Conservation (phyloP, 345 rosid species). For the Hirschfeldia incana region DNA sequence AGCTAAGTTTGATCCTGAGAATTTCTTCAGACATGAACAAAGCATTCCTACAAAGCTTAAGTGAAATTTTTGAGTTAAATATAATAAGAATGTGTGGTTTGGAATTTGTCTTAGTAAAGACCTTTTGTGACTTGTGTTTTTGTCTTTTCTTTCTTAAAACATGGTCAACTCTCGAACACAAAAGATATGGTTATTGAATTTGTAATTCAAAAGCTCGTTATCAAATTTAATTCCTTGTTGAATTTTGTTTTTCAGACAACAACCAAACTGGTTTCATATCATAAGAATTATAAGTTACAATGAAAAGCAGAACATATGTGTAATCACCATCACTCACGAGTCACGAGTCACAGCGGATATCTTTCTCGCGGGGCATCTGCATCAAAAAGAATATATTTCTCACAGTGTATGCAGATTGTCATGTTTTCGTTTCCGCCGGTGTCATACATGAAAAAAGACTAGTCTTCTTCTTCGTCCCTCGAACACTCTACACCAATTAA, state of each 20-base stretch:
- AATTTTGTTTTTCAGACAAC: background rate
- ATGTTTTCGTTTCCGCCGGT: too few relatives aligned
- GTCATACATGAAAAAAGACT: too few relatives aligned
- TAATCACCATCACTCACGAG: too few relatives aligned
- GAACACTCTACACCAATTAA: too few relatives aligned
- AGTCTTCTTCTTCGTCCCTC: too few relatives aligned
- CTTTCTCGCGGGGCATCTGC: too few relatives aligned
- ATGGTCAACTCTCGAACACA: background rate
- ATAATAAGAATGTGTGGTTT: conserved; percentile 31
- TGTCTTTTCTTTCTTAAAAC: conserved; percentile 6
- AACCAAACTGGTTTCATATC: background rate
- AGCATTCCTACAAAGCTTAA: conserved; percentile 52
- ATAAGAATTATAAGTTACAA: background rate
- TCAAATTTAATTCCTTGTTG: background rate
- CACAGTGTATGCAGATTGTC: too few relatives aligned
- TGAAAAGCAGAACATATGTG: background rate
- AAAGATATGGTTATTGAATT: background rate
- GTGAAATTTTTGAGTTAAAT: conserved; percentile 8
- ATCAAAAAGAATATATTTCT: too few relatives aligned
- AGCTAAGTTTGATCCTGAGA: conserved; percentile 53
- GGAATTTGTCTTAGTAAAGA: conserved; percentile 22
- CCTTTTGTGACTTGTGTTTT: conserved; percentile 13
- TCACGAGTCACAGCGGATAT: too few relatives aligned
- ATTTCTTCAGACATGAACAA: conserved; percentile 61
- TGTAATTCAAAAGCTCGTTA: background rate